Evolutionary conservation across 2,329 filamentous ascomycete species (phyloP).

Genomic region (Pseudogymnoascus sp.): DNA sequence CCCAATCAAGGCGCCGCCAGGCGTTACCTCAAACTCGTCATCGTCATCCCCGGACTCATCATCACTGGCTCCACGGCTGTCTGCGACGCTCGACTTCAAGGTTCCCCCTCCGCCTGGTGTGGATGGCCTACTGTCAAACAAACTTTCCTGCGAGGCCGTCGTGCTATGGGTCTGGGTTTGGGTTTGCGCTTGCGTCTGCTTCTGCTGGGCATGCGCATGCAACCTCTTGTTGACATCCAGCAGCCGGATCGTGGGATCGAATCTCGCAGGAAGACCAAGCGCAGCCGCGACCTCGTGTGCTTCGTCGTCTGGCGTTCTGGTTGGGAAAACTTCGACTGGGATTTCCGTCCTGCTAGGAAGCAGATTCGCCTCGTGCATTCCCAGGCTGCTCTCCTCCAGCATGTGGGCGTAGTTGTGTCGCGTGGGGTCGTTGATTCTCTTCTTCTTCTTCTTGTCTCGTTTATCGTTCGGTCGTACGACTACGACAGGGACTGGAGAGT

Average conservation of each 20-base stretch:
- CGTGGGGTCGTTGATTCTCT: constrained; percentile 55
- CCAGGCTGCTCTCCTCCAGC: constrained; percentile 45
- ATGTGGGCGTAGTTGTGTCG: constrained; percentile 58
- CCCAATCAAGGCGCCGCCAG: constrained; percentile 20
- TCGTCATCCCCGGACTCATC: constrained; percentile 28
- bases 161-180: neutral
- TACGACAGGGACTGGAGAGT: constrained; percentile 66
- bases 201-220: constrained; percentile 4
- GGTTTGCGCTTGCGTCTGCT: neutral
- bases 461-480: constrained; percentile 63
- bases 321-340: constrained; percentile 13
- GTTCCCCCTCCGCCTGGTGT: constrained; percentile 25
- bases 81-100: constrained; percentile 30
- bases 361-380: constrained; percentile 25
- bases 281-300: constrained; percentile 56
- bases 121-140: constrained; percentile 15
- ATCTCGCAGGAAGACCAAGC: constrained; percentile 51
- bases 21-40: constrained; percentile 26
- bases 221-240: constrained; percentile 30
- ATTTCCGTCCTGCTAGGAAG: constrained; percentile 15
- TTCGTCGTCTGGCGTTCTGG: constrained; percentile 45
- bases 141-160: neutral
- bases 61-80: constrained; percentile 25
- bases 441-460: constrained; percentile 62
- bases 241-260: constrained; percentile 56